A percentile compares a stretch with the other conserved stretches of the same genome.
These are phyloP conservation scores for Mortierella sp. DNA, from an alignment of 371 early-diverging fungal genomes.

Conservation along the genomic window DNA sequence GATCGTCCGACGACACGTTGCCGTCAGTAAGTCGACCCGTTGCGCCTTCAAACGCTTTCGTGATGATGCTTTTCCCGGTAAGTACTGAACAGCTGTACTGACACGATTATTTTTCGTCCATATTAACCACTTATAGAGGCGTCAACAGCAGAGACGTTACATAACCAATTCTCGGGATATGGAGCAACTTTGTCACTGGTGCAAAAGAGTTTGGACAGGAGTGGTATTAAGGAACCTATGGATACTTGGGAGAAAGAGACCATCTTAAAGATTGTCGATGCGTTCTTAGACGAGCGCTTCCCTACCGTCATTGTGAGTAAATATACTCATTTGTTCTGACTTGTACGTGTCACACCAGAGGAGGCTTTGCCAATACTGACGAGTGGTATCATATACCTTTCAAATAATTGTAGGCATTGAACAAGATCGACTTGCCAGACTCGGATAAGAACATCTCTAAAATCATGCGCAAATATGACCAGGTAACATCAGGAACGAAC, in stretches of 20 bases:
- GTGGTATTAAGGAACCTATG: slow-evolving; percentile 63
- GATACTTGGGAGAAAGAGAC: slow-evolving; percentile 75
- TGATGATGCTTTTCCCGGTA: too few relatives aligned
- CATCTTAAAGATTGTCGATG: slow-evolving; percentile 69
- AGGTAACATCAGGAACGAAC: slow-evolving; percentile 36
- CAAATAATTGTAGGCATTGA: slow-evolving; percentile 66
- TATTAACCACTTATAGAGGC: slow-evolving; percentile 46
- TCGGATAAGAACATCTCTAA: slow-evolving; percentile 83
- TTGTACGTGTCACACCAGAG: too few relatives aligned
- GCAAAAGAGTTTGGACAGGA: slow-evolving; percentile 70
- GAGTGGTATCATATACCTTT: background rate
- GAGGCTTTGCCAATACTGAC: background rate
- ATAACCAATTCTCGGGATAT: slow-evolving; percentile 75
- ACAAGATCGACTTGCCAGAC: slow-evolving; percentile 88
- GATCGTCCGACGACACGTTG: slow-evolving; percentile 76
- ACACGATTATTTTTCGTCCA: background rate
- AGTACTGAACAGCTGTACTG: background rate
- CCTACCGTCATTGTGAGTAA: slow-evolving; percentile 77
- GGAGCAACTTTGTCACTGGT: slow-evolving; percentile 69
- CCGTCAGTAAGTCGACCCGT: slow-evolving; percentile 56
- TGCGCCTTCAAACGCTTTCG: background rate
- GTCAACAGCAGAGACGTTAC: slow-evolving; percentile 68
- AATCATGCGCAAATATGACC: slow-evolving; percentile 78
- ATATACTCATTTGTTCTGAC: too few relatives aligned
- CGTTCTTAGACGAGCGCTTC: slow-evolving; percentile 82